phyloP scores from a whole-genome alignment of 176 grass and related monocot genomes.

The Oryza nivara region DNA sequence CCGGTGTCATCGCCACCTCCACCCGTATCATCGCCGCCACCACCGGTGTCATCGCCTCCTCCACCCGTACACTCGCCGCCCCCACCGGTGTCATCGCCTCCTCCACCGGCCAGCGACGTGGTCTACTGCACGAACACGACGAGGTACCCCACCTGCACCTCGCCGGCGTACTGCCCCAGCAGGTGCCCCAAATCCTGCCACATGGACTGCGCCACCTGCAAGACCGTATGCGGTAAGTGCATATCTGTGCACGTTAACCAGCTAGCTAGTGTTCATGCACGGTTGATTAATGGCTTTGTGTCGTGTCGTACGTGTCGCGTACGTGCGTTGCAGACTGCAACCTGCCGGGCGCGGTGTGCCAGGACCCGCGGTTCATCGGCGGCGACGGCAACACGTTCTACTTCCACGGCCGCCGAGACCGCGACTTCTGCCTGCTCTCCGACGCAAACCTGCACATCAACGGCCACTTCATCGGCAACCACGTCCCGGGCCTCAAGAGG shows the following conservation, averaged over 20 bases:
- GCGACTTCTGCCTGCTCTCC: conserved; percentile 43
- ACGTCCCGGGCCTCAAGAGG: conserved; percentile 13
- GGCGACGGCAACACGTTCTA: conserved; percentile 48
- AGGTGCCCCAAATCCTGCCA: conserved; percentile 16
- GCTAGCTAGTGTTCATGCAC: not conserved
- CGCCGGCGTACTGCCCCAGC: conserved; percentile 16
- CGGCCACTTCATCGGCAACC: conserved; percentile 47
- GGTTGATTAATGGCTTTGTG: not conserved
- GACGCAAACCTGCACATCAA: conserved; percentile 46
- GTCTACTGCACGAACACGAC: conserved; percentile 22
- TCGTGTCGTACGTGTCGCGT: too few species aligned
- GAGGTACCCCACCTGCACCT: not conserved
- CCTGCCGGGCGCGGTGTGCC: conserved; percentile 26
- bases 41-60: too few species aligned
- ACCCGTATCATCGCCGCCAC: not conserved
- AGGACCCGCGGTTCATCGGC: conserved; percentile 44
- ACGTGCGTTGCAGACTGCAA: conserved; percentile 7
- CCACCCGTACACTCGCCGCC: too few species aligned
- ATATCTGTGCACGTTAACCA: too few species aligned
- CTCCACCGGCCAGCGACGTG: conserved; percentile 6
- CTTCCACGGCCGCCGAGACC: conserved; percentile 32
- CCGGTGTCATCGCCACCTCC: not conserved
- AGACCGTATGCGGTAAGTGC: not conserved
- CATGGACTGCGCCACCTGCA: conserved; percentile 36
- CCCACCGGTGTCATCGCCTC: not conserved